These are phyloP conservation scores for Penicillium sp. DNA, from an alignment of 2,329 filamentous ascomycete genomes.

Conservation along the genomic window DNA sequence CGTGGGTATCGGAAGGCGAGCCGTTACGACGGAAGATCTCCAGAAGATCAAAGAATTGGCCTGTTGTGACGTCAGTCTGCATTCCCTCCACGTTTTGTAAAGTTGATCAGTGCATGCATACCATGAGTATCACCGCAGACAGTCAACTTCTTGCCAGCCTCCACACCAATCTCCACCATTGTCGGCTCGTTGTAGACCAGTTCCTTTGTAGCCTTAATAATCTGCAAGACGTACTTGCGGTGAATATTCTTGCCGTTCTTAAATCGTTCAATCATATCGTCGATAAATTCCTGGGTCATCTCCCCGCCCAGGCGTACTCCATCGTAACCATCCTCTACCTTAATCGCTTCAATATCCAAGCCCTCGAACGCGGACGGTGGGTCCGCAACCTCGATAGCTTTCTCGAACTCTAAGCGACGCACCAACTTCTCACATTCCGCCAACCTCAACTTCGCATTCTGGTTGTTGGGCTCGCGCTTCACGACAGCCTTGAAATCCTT, in stretches of 20 bases:
- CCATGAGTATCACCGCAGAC: constrained; percentile 98
- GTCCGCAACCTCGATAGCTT: constrained; percentile 90
- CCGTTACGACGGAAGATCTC: constrained; percentile 94
- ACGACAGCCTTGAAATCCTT: constrained; percentile 91
- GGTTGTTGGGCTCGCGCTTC: constrained; percentile 81
- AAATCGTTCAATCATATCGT: constrained; percentile 96
- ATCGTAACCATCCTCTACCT: constrained; percentile 80
- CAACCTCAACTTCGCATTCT: constrained; percentile 85
- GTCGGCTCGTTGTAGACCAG: constrained; percentile 90
- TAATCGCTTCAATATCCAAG: constrained; percentile 81
- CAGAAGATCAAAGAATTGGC: constrained; percentile 96
- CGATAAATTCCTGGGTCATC: constrained; percentile 96
- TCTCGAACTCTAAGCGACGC: constrained; percentile 86
- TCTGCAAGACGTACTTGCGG: constrained; percentile 96
- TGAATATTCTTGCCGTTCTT: constrained; percentile 94
- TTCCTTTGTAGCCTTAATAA: constrained; percentile 84
- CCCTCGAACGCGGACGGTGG: constrained; percentile 90
- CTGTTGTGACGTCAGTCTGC: constrained; percentile 44
- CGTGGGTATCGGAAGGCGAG: constrained; percentile 77
- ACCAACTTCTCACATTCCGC: constrained; percentile 94
- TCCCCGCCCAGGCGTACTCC: constrained; percentile 71
- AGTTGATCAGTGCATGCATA: constrained; percentile 37
- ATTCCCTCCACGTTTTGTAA: background rate
- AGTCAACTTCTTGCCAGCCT: constrained; percentile 75
- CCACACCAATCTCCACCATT: constrained; percentile 90